These are phyloP conservation scores for Lichtheimia corymbifera DNA, from an alignment of 371 early-diverging fungal species.

Conservation along the genomic window DNA sequence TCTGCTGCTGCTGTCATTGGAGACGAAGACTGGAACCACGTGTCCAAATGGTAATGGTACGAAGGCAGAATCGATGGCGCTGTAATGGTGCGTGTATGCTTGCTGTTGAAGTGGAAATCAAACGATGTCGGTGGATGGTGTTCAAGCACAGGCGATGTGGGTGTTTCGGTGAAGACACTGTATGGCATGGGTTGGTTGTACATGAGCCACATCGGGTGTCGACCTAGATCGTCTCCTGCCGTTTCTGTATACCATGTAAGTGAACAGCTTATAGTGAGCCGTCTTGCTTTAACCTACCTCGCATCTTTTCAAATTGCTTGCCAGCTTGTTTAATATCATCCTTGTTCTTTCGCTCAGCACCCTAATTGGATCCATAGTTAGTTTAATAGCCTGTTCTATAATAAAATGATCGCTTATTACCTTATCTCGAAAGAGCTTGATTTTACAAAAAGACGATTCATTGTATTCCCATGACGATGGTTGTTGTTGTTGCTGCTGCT, in stretches of 20 bases:
- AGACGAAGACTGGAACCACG: too few species aligned
- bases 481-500: conserved; percentile 7
- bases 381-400: too few species aligned
- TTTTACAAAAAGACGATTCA: conserved; percentile 64
- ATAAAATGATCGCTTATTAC: conserved; percentile 23
- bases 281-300: conserved; percentile 20
- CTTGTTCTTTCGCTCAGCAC: conserved; percentile 64
- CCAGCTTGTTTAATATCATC: conserved; percentile 60
- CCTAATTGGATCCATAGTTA: conserved; percentile 8
- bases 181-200: conserved; percentile 36
- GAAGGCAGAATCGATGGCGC: neutral
- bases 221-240: conserved; percentile 7
- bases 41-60: neutral
- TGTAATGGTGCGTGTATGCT: neutral
- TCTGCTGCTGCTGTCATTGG: too few species aligned
- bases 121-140: neutral
- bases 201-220: conserved; percentile 27
- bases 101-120: neutral
- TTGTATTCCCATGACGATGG: conserved; percentile 9
- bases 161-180: conserved; percentile 32
- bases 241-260: conserved; percentile 4
- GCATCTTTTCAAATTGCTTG: conserved; percentile 57
- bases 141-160: conserved; percentile 11
- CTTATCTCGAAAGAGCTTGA: conserved; percentile 81
- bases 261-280: neutral